Base-by-base conservation (phyloP, 2,329 filamentous ascomycete genomes). In the Fusarium sambucinum region DNA sequence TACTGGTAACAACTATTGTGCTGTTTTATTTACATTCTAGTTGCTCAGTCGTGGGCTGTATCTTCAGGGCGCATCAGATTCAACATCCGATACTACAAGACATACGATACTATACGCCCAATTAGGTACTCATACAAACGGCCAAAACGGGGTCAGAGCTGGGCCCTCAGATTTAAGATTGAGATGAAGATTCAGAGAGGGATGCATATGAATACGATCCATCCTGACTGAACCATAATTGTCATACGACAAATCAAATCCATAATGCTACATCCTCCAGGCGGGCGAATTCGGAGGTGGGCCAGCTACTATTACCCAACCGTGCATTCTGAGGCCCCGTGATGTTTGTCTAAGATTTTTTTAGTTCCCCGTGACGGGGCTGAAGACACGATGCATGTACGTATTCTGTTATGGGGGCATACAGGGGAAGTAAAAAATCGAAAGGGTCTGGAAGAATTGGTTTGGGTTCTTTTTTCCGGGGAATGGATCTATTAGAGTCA, bases 191-290 rank as follows among this genome's bases (percentile, higher is more conserved):
- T 64, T 63, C 17, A 17, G 13, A 47, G 32, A 41, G 58, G 51
- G 59, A 58, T 62, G 55, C 63, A 47, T 47, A 53, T 70, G 23
- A 54, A 47, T 29, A 32, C 19, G 48, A 48, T 56, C 47, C 61
- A 55, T 32, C 25, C 19, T 19, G 23, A 25, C 30, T 16, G 12
- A 29, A 25, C 23, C 32, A 11, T 23, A 25, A 27, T 14, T 38
- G 23, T 71, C 71, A 73, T 73, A 72, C 71, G 71, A 72, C 64
- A 63, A 67, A 63, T 55, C 47, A 46, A 44, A 67, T 65, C 52
- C 53, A 67, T 59, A 65, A 67, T 71, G 58, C 52, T 67, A 69
- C 53, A 57, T 69, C 23, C 38, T 70, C 53, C 40, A 32, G n/a
- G 50, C 61, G 69, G 67, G 67, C 67, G 63, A 71, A 67, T 59